These are phyloP conservation scores for Vaucheria bursata DNA, from an alignment of 352 stramenopile species.

Conservation along the genomic window DNA sequence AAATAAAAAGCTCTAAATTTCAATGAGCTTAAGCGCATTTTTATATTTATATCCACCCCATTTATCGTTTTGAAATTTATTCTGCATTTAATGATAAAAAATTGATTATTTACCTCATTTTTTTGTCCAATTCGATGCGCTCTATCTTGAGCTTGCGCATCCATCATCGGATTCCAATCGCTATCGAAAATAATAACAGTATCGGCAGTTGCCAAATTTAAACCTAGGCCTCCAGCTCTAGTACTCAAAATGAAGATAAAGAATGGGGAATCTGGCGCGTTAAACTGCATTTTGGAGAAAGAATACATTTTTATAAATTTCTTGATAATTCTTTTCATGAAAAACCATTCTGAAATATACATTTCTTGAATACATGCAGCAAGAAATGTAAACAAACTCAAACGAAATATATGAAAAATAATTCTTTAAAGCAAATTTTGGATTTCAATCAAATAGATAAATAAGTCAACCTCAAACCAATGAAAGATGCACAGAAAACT, in stretches of 20 bases:
- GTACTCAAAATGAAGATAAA: conserved; percentile 97
- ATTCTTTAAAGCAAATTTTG: too few relatives aligned
- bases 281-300: conserved; percentile 79
- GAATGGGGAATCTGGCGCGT: conserved; percentile 83
- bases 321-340: conserved; percentile 58
- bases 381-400: background rate
- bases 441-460: too few relatives aligned
- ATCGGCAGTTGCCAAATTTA: conserved; percentile 95
- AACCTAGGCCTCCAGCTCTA: conserved; percentile 84
- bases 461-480: too few relatives aligned
- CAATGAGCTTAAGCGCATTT: too few relatives aligned
- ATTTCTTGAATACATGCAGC: background rate
- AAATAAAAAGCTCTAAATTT: too few relatives aligned
- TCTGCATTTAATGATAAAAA: too few relatives aligned
- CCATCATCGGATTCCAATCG: conserved; percentile 48
- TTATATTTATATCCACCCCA: too few relatives aligned
- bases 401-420: too few relatives aligned
- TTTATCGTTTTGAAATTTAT: too few relatives aligned
- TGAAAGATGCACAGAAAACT: too few relatives aligned
- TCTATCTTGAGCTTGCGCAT: conserved; percentile 90
- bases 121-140: conserved; percentile 97
- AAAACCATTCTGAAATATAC: background rate
- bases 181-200: conserved; percentile 99
- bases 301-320: conserved; percentile 74
- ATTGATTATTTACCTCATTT: conserved; percentile 80